A percentile compares a stretch with the other conserved stretches of the same genome.
Evolutionary conservation across 345 rosid species (phyloP).

Genomic region (Moricandia arvensis): DNA sequence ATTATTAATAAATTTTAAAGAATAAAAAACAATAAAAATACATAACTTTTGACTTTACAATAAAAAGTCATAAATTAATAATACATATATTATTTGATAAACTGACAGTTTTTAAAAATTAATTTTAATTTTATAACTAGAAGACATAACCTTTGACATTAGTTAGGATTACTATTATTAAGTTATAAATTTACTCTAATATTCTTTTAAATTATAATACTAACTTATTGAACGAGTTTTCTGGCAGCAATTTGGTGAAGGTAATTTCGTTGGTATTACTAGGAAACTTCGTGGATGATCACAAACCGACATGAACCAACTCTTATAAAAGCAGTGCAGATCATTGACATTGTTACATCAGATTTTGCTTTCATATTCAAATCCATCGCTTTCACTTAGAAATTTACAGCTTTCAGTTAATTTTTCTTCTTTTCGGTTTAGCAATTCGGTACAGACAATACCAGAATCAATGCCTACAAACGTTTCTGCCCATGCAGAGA

Average conservation of each 20-base stretch:
- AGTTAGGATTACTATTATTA: too few species aligned
- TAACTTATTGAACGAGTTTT: background rate
- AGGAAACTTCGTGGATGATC: conserved; percentile 23
- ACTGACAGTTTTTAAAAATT: too few species aligned
- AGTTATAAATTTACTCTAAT: background rate
- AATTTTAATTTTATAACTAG: too few species aligned
- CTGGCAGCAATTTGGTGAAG: background rate
- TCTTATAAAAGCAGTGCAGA: conserved; percentile 11
- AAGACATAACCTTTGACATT: too few species aligned
- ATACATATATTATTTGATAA: too few species aligned
- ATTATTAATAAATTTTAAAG: too few species aligned
- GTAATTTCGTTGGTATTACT: conserved; percentile 4
- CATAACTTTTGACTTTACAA: too few species aligned
- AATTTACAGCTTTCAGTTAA: background rate
- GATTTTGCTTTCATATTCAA: background rate
- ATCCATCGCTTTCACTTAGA: conserved; percentile 20
- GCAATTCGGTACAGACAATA: background rate
- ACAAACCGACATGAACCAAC: background rate
- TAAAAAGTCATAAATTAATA: too few species aligned
- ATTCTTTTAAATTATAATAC: background rate
- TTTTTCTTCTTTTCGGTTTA: conserved; percentile 16
- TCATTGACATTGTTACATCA: background rate
- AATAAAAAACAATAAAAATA: too few species aligned
- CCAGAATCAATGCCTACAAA: conserved; percentile 20
- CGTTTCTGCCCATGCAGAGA: conserved; percentile 27